Evolutionary conservation across 176 grass and related monocot genomes (phyloP).

Genomic region (Lolium perenne): DNA sequence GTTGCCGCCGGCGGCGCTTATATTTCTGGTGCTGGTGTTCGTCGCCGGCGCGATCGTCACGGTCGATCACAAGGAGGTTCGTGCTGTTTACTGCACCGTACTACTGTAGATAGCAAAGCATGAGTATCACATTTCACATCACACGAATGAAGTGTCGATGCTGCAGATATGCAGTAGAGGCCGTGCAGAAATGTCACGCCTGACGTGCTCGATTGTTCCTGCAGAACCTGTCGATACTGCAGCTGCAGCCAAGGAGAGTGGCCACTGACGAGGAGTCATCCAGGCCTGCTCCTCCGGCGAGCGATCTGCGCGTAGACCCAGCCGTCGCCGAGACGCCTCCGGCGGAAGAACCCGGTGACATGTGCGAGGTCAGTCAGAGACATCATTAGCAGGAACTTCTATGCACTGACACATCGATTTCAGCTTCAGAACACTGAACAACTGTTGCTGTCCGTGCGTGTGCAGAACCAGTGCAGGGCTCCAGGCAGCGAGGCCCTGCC

Average conservation of each 20-base stretch:
- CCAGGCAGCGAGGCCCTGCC: slow-evolving; percentile 79
- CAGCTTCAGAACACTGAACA: slow-evolving; percentile 36
- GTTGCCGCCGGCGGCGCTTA: slow-evolving; percentile 41
- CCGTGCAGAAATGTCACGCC: slow-evolving; percentile 6
- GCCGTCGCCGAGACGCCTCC: not conserved
- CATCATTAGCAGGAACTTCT: not conserved
- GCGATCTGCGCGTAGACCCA: not conserved
- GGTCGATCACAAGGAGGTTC: slow-evolving; percentile 59
- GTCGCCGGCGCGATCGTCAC: slow-evolving; percentile 48
- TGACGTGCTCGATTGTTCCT: not conserved
- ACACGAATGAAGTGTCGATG: not conserved
- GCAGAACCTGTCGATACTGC: slow-evolving; percentile 46
- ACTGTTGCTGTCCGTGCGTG: not conserved
- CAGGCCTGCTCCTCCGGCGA: not conserved
- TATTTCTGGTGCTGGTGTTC: slow-evolving; percentile 57
- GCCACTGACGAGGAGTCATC: not conserved
- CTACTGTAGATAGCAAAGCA: not conserved
- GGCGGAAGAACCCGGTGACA: slow-evolving; percentile 11
- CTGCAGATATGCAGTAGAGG: not conserved
- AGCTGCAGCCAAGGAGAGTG: slow-evolving; percentile 26
- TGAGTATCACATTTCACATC: not conserved
- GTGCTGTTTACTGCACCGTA: not conserved
- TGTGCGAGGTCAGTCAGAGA: slow-evolving; percentile 44
- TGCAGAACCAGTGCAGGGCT: slow-evolving; percentile 60
- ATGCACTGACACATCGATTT: not conserved